These are phyloP conservation scores for Termitomyces sp. DNA, from an alignment of 1,284 basidiomycete species.

Conservation along the genomic window DNA sequence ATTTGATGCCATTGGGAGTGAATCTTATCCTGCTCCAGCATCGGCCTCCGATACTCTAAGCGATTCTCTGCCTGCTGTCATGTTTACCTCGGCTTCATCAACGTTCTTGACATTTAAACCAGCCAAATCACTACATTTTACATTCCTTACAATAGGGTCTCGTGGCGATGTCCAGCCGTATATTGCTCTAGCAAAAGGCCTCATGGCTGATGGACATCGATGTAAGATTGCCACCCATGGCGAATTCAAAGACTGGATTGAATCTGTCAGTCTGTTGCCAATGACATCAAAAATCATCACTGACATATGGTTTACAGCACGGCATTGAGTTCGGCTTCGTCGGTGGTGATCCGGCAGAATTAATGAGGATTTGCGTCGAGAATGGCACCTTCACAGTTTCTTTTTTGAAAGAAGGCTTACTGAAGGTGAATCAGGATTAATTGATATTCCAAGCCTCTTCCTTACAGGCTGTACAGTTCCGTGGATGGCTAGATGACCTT, in stretches of 20 bases:
- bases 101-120: constrained; percentile 96
- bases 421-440: constrained; percentile 53
- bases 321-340: constrained; percentile 92
- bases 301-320: constrained; percentile 46
- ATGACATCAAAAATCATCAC: background rate
- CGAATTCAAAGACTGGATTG: constrained; percentile 94
- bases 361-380: constrained; percentile 93
- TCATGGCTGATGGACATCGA: constrained; percentile 85
- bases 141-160: constrained; percentile 92
- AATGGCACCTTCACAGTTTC: constrained; percentile 96
- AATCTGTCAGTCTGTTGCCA: constrained; percentile 59
- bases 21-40: constrained; percentile 39
- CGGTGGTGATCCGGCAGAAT: constrained; percentile 94
- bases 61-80: constrained; percentile 75
- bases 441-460: constrained; percentile 2
- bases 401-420: constrained; percentile 86
- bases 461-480: constrained; percentile 55
- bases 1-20: constrained; percentile 52
- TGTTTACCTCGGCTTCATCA: constrained; percentile 91
- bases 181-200: constrained; percentile 88
- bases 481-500: constrained; percentile 95
- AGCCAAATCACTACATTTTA: constrained; percentile 76
- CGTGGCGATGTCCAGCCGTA: constrained; percentile 93
- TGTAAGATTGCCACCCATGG: constrained; percentile 88
- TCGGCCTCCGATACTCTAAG: constrained; percentile 52